A percentile compares a stretch with the other conserved stretches of the same genome.
Evolutionary conservation across 345 rosid genomes (phyloP).

Genomic region (Psidium friedrichsthalianum): DNA sequence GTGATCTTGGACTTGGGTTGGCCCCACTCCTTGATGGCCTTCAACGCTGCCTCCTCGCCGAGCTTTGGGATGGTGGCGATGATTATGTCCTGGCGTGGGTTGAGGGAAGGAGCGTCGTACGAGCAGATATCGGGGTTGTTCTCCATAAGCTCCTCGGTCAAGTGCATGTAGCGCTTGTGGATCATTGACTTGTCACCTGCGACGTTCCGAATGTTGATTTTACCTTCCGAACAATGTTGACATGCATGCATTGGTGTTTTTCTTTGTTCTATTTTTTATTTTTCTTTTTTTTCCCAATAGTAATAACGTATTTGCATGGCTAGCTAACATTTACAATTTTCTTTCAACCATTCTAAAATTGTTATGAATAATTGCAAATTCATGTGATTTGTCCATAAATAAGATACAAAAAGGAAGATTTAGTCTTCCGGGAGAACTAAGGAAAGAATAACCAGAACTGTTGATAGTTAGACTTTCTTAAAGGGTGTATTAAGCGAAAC

Average conservation of each 20-base stretch:
- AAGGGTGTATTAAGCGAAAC: neutral
- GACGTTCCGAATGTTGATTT: neutral
- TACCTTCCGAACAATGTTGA: neutral
- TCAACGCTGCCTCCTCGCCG: slow-evolving; percentile 1
- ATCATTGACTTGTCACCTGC: slow-evolving; percentile 7
- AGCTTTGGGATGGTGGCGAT: neutral
- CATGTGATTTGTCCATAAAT: neutral
- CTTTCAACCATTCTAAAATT: neutral
- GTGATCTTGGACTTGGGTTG: slow-evolving; percentile 4
- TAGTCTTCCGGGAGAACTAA: no score
- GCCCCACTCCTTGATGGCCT: slow-evolving; percentile 7
- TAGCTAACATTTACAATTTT: neutral
- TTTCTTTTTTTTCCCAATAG: neutral
- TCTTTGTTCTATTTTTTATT: neutral
- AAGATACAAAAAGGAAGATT: neutral
- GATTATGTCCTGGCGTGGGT: neutral
- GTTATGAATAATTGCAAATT: neutral
- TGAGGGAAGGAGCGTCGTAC: neutral
- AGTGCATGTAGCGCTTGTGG: neutral
- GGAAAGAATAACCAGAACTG: no score
- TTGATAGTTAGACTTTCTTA: neutral
- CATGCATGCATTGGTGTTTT: neutral
- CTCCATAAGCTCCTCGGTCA: neutral
- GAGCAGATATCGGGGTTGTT: neutral
- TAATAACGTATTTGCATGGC: neutral